Conservation (phyloP, 2,329 filamentous ascomycete genomes). For the Epichloe gansuensis region DNA sequence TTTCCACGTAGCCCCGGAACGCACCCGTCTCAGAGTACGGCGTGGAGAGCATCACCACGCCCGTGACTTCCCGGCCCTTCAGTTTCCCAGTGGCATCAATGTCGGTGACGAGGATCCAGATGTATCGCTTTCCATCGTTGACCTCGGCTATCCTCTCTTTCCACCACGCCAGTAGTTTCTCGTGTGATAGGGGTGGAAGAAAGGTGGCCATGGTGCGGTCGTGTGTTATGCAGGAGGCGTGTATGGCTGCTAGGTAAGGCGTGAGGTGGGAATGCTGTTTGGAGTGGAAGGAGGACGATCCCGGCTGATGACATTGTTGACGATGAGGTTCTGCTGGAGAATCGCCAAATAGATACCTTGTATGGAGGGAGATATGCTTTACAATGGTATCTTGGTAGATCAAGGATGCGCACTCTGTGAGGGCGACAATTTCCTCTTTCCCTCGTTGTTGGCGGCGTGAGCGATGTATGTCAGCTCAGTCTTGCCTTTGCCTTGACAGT, state of each 20-base stretch:
- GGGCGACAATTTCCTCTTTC: too few species aligned
- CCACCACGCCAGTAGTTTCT: slow-evolving; percentile 47
- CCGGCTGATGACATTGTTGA: slow-evolving; percentile 19
- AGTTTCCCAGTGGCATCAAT: slow-evolving; percentile 19
- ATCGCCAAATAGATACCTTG: not conserved
- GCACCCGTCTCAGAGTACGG: slow-evolving; percentile 42
- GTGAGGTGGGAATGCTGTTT: slow-evolving; percentile 38
- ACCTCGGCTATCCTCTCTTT: slow-evolving; percentile 38
- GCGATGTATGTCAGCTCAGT: too few species aligned
- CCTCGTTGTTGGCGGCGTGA: too few species aligned
- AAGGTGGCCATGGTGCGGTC: slow-evolving; percentile 47
- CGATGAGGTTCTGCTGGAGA: not conserved
- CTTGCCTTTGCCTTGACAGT: too few species aligned
- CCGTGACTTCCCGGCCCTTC: slow-evolving; percentile 36
- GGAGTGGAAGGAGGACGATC: slow-evolving; percentile 30
- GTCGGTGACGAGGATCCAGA: slow-evolving; percentile 38
- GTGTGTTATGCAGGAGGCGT: slow-evolving; percentile 45
- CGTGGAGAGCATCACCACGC: slow-evolving; percentile 42
- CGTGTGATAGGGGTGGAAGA: slow-evolving; percentile 43
- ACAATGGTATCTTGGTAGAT: too few species aligned
- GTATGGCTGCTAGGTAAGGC: slow-evolving; percentile 44
- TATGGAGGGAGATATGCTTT: too few species aligned
- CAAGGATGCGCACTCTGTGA: too few species aligned
- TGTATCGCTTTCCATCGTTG: slow-evolving; percentile 31
- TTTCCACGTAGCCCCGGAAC: slow-evolving; percentile 45